Evolutionary conservation across 148 eudicot genomes (phyloP).

Genomic region (Amaranthus palmeri): DNA sequence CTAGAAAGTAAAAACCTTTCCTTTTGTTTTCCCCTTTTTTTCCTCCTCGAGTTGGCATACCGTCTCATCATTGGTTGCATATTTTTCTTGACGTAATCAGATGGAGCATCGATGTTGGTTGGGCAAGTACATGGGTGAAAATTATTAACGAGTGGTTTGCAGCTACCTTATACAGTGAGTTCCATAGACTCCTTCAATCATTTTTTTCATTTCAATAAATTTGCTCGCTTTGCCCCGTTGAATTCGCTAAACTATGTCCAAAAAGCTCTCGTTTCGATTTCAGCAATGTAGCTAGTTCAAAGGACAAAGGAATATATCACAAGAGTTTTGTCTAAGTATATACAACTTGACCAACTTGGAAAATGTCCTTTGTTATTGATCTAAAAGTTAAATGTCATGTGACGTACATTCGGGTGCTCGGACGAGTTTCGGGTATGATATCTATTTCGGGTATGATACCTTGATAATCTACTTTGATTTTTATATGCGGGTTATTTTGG

Average conservation of each 20-base stretch:
- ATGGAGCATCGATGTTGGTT: conserved; percentile 96
- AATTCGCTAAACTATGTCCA: background rate
- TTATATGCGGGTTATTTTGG: too few relatives aligned
- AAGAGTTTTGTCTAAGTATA: too few relatives aligned
- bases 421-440: too few relatives aligned
- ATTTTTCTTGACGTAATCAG: conserved; percentile 27
- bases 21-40: background rate
- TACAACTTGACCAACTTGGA: too few relatives aligned
- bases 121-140: conserved; percentile 99
- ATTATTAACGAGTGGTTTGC: conserved; percentile 99
- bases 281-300: too few relatives aligned
- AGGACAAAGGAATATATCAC: too few relatives aligned
- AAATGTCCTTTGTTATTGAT: too few relatives aligned
- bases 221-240: background rate
- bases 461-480: too few relatives aligned
- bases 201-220: background rate
- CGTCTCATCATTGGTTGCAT: background rate
- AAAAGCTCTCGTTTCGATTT: too few relatives aligned
- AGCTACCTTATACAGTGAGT: conserved; percentile 82
- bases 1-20: conserved; percentile 53
- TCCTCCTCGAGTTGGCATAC: background rate
- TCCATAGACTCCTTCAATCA: background rate
- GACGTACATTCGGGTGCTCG: too few relatives aligned
- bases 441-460: too few relatives aligned
- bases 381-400: too few relatives aligned